Evolutionary conservation across 345 rosid genomes (phyloP).

Genomic region (Excoecaria agallocha): DNA sequence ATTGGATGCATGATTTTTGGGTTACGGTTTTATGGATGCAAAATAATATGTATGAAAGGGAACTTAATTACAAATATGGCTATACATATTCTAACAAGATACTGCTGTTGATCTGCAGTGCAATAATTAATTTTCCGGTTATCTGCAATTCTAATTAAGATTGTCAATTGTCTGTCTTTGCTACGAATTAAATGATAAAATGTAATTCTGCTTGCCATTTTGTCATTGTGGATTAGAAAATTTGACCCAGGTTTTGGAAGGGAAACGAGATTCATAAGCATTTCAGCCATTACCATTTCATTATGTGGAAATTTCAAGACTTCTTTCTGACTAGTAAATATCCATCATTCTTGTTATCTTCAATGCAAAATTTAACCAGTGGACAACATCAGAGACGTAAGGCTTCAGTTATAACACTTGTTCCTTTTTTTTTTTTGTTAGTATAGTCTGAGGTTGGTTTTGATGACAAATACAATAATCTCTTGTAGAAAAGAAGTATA

Average conservation of each 20-base stretch:
- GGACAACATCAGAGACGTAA: no score
- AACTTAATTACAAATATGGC: neutral
- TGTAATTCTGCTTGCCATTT: constrained; percentile 8
- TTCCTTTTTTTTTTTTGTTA: no score
- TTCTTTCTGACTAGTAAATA: constrained; percentile 81
- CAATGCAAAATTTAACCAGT: no score
- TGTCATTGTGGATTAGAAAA: constrained; percentile 43
- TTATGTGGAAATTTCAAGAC: constrained; percentile 80
- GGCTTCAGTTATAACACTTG: no score
- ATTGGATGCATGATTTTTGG: neutral
- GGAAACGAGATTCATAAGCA: constrained; percentile 75
- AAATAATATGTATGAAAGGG: no score
- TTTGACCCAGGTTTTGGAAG: constrained; percentile 70
- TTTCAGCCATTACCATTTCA: constrained; percentile 82
- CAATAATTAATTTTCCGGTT: no score
- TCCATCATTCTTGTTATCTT: neutral
- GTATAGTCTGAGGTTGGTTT: no score
- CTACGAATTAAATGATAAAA: neutral
- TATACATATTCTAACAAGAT: neutral
- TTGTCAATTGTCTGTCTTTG: neutral
- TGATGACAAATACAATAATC: no score
- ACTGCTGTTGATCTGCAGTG: neutral
- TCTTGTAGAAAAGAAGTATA: no score
- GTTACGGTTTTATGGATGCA: neutral
- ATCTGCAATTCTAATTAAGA: neutral